Evolutionary conservation across 2,329 filamentous ascomycete species (phyloP).

Genomic region (Pseudophaeomoniella oleicola): DNA sequence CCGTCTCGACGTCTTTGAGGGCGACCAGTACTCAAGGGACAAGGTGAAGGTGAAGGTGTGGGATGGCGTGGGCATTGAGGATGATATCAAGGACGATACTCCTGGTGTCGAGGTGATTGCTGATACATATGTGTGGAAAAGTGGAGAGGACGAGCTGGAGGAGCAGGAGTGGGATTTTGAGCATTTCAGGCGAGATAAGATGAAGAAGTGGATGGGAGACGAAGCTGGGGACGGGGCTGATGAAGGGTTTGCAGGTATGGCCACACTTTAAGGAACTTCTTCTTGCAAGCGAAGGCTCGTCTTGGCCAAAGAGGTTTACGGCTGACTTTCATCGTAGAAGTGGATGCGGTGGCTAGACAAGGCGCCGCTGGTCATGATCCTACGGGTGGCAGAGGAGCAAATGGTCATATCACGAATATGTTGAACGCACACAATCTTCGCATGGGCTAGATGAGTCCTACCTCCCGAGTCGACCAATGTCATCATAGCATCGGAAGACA

Average conservation of each 20-base stretch:
- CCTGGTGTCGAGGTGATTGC: constrained; percentile 33
- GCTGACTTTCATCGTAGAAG: neutral
- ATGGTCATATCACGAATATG: neutral
- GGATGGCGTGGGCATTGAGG: constrained; percentile 12
- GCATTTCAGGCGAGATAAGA: constrained; percentile 64
- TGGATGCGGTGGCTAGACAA: neutral
- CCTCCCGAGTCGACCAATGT: too few relatives aligned
- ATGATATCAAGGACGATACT: constrained; percentile 19
- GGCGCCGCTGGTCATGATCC: neutral
- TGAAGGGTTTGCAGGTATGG: constrained; percentile 12
- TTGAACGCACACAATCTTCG: neutral
- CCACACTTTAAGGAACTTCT: neutral
- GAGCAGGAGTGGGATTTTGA: constrained; percentile 75
- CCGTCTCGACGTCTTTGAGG: constrained; percentile 72
- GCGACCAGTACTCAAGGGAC: constrained; percentile 50
- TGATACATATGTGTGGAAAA: constrained; percentile 51
- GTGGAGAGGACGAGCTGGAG: constrained; percentile 40
- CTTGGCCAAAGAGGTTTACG: neutral
- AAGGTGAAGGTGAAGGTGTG: constrained; percentile 31
- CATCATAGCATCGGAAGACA: too few relatives aligned
- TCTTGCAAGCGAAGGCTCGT: neutral
- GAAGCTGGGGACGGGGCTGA: constrained; percentile 27
- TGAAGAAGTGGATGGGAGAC: constrained; percentile 41
- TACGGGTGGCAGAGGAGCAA: neutral
- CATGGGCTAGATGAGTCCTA: too few relatives aligned